Percentiles rank a stretch among this genome's conserved stretches.
phyloP scores from a whole-genome alignment of 2,329 filamentous ascomycete genomes.

The Aspergillus calidoustus region DNA sequence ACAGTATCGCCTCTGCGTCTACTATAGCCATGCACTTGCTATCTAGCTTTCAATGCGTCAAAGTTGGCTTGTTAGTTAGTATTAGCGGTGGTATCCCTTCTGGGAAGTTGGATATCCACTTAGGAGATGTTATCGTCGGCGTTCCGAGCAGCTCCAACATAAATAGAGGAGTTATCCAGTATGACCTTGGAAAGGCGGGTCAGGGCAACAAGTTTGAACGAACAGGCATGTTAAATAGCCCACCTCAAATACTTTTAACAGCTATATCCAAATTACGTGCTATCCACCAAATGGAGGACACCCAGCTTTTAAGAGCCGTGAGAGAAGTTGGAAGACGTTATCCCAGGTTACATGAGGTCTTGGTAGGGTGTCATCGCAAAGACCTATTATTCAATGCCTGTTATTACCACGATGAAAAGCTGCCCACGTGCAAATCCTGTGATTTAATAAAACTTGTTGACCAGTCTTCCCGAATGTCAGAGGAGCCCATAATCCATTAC shows the following conservation, averaged over 20 bases:
- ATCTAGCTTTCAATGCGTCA: constrained; percentile 24
- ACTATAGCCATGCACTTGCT: constrained; percentile 14
- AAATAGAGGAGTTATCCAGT: constrained; percentile 7
- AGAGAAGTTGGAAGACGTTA: too few relatives aligned
- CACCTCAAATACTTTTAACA: not conserved
- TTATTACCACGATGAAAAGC: not conserved
- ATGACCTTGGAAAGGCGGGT: constrained; percentile 12
- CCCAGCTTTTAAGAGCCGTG: too few relatives aligned
- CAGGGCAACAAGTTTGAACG: not conserved
- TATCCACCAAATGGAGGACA: not conserved
- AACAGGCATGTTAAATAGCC: not conserved
- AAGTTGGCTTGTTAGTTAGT: constrained; percentile 3
- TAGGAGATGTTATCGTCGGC: constrained; percentile 13
- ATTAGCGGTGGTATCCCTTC: too few relatives aligned
- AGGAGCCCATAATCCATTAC: not conserved
- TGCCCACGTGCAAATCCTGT: too few relatives aligned
- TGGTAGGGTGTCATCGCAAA: not conserved
- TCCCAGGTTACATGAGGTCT: not conserved
- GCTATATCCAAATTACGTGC: not conserved
- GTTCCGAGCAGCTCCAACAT: not conserved
- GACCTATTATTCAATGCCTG: not conserved
- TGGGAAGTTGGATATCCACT: too few relatives aligned
- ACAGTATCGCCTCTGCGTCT: constrained; percentile 5
- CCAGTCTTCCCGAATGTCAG: too few relatives aligned
- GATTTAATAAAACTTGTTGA: too few relatives aligned